phyloP scores from a whole-genome alignment of 179 eudicot species.

The Monotropa hypopitys region DNA sequence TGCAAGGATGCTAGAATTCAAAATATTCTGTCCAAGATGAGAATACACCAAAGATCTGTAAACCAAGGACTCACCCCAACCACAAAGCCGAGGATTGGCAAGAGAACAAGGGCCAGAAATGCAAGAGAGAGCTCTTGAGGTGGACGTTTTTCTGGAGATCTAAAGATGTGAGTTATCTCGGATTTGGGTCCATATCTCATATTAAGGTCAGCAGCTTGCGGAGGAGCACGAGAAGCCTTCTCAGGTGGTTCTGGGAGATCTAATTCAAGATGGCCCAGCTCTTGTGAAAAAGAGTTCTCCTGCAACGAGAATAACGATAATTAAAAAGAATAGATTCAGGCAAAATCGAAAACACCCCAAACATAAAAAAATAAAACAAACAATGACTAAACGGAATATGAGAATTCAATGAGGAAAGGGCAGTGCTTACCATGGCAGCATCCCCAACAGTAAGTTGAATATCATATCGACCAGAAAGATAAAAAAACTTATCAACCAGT shows the following conservation, averaged over 20 bases:
- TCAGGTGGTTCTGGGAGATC: constrained; percentile 91
- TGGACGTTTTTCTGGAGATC: constrained; percentile 78
- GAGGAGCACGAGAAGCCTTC: constrained; percentile 73
- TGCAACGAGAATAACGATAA: constrained; percentile 13
- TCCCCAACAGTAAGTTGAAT: constrained; percentile 77
- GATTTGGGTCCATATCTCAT: constrained; percentile 75
- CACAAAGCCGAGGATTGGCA: constrained; percentile 72
- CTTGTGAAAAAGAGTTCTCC: constrained; percentile 74
- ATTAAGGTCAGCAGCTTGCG: constrained; percentile 57
- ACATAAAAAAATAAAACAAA: neutral
- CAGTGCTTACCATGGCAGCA: constrained; percentile 65
- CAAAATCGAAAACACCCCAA: neutral
- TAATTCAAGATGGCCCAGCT: constrained; percentile 59
- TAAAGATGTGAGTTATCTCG: constrained; percentile 73
- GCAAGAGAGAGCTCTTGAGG: constrained; percentile 54
- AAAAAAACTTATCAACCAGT: constrained; percentile 74
- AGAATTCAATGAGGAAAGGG: neutral
- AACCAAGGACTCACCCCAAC: constrained; percentile 49
- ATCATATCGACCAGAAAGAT: constrained; percentile 72
- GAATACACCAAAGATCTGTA: neutral
- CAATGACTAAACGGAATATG: neutral
- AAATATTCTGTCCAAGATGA: neutral
- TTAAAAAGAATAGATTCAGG: neutral
- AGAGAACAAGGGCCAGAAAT: constrained; percentile 58
- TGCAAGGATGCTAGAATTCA: neutral